phyloP scores from a whole-genome alignment of 164 flowering plant genomes.

The Sextonia rubra region DNA sequence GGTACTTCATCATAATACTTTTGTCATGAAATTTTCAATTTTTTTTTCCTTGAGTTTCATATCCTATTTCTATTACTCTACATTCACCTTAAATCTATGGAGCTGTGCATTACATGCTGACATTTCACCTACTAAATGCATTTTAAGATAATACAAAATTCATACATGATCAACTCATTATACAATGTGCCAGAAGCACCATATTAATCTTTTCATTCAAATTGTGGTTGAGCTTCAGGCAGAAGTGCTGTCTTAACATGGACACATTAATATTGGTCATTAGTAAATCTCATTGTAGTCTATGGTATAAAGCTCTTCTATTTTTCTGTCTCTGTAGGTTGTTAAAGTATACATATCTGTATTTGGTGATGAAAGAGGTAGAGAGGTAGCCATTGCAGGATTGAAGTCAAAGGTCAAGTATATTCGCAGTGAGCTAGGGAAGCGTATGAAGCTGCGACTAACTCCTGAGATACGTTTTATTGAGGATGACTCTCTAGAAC shows the following conservation, averaged over 20 bases:
- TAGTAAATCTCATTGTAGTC: background rate
- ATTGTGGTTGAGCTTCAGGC: too few species aligned
- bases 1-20: too few species aligned
- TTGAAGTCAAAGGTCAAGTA: constrained; percentile 90
- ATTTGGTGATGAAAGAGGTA: constrained; percentile 93
- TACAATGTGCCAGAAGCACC: too few species aligned
- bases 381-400: constrained; percentile 82
- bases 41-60: too few species aligned
- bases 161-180: too few species aligned
- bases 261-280: background rate
- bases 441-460: constrained; percentile 81
- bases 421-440: constrained; percentile 74
- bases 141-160: too few species aligned
- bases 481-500: constrained; percentile 83
- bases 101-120: too few species aligned
- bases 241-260: background rate
- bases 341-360: constrained; percentile 95
- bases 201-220: too few species aligned
- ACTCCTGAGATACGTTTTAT: constrained; percentile 93
- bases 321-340: constrained; percentile 39
- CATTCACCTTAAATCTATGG: too few species aligned
- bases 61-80: too few species aligned
- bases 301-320: background rate
- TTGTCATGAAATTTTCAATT: too few species aligned
- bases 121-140: too few species aligned